Percentiles rank a stretch among this genome's conserved stretches.
Conservation (phyloP, 2,329 filamentous ascomycete species). For the Alternaria sp. region DNA sequence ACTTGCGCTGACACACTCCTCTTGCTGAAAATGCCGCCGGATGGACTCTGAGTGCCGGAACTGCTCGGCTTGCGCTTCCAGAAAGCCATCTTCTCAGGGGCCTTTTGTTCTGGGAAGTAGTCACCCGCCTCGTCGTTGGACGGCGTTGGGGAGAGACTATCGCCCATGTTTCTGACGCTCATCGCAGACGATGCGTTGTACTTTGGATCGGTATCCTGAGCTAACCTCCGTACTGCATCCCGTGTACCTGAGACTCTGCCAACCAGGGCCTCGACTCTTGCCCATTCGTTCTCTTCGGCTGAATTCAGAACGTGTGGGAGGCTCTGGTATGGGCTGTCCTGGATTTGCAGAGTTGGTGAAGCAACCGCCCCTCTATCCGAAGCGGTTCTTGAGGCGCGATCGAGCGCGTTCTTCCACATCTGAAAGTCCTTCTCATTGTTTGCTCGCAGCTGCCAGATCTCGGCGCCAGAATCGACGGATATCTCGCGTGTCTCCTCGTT, state of each 20-base stretch:
- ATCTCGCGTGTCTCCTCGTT: constrained; percentile 90
- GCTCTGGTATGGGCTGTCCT: constrained; percentile 29
- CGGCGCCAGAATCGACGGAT: constrained; percentile 93
- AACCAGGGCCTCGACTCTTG: constrained; percentile 81
- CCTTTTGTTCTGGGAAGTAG: constrained; percentile 58
- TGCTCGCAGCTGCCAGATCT: constrained; percentile 93
- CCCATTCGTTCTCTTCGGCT: constrained; percentile 83
- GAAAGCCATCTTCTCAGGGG: constrained; percentile 72
- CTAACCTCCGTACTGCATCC: constrained; percentile 84
- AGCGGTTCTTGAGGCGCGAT: constrained; percentile 72
- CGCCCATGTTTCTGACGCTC: constrained; percentile 36
- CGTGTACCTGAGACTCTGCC: constrained; percentile 85
- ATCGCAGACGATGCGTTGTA: constrained; percentile 51
- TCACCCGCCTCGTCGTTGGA: constrained; percentile 57
- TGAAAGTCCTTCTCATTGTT: constrained; percentile 83
- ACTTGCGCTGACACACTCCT: constrained; percentile 62
- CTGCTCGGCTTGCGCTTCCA: constrained; percentile 87
- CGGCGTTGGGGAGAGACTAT: constrained; percentile 48
- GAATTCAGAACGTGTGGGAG: constrained; percentile 27
- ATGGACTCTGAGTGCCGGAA: constrained; percentile 50
- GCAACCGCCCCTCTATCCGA: constrained; percentile 22
- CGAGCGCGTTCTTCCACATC: constrained; percentile 84
- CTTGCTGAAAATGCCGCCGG: constrained; percentile 52
- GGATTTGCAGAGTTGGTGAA: constrained; percentile 38
- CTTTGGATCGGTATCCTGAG: constrained; percentile 79